These are phyloP conservation scores for Dendryphion nanum DNA, from an alignment of 2,329 filamentous ascomycete species.

Conservation along the genomic window DNA sequence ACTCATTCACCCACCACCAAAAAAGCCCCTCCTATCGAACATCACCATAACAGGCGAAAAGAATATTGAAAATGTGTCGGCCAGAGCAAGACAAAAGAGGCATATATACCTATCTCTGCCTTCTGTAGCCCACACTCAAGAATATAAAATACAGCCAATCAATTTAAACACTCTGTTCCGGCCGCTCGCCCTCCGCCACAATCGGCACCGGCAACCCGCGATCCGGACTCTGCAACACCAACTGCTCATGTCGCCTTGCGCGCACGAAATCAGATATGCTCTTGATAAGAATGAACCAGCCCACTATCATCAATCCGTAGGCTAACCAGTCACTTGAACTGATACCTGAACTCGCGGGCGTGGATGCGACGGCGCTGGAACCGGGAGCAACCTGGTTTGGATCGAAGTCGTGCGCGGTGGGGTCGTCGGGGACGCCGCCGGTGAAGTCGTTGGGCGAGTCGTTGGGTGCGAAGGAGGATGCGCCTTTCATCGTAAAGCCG, in stretches of 20 bases:
- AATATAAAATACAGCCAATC: neutral
- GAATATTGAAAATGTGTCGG: too few species aligned
- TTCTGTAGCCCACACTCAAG: neutral
- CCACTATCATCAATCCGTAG: constrained; percentile 92
- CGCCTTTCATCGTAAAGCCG: constrained; percentile 88
- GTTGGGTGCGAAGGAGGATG: constrained; percentile 34
- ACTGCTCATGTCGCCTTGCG: constrained; percentile 84
- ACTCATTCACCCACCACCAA: too few species aligned
- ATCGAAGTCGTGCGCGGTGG: constrained; percentile 87
- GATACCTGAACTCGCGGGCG: constrained; percentile 52
- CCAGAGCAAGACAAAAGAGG: too few species aligned
- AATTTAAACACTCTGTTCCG: constrained; percentile 50
- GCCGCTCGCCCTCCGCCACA: constrained; percentile 79
- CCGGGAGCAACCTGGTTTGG: constrained; percentile 61
- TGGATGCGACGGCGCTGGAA: constrained; percentile 33
- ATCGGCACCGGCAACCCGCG: constrained; percentile 80
- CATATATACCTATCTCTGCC: neutral
- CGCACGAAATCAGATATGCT: constrained; percentile 88
- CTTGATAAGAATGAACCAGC: constrained; percentile 96
- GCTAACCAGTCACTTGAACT: constrained; percentile 82
- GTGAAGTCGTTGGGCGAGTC: constrained; percentile 51
- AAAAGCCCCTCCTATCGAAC: too few species aligned
- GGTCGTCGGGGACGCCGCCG: constrained; percentile 72
- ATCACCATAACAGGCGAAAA: too few species aligned
- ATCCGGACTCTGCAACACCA: constrained; percentile 90